Evolutionary conservation across 2,329 filamentous ascomycete genomes (phyloP), one percentile per base, ranked within the genome.

Genomic region (Zymoseptoria ardabiliae): DNA sequence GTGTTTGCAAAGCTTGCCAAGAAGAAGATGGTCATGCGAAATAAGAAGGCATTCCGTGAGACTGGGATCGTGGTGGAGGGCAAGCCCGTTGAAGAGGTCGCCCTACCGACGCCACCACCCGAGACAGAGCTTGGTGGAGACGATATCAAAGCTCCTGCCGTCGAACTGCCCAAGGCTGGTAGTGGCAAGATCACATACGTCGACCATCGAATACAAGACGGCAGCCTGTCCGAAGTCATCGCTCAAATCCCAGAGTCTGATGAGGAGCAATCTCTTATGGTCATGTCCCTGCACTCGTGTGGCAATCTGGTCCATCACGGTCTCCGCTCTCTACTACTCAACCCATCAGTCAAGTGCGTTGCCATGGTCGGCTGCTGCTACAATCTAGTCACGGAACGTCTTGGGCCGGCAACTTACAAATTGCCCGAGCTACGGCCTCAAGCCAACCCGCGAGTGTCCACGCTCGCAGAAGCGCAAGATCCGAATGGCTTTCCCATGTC

Each of bases 321-420:
- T 9, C 87, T 99, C 59, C 86, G 90, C 13, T 95, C 93, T 0
- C 82, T 99, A 20, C 76, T 92, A 1, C 77, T 95, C 59, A 97
- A 97, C 71, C 87, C 89, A 0, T 83, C 86, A 4, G 92, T 97
- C 58, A 85, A 85, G 30, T 91, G 91, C n/a, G 88, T 97, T 21
- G 93, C 93, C 59, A 92, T 99, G 71, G 91, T 99, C 61, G 94
- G 94, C 53, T 99, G 94, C 78, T 99, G 94, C 80, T 97, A 99
- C 80, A 99, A 99, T 69, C 84, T 97, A 5, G 78, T 97, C 66
- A 97, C 93, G 0, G 94, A 97, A 75, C 86, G 90, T 59, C 83
- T 97, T 11, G 90, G 90, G 0, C 90, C 91, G 1, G 88, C 91
- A 19, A 91, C 90, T 0, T 93, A 90, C 78, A 96, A 97, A 73